Evolutionary conservation across 768 basidiomycete genomes (phyloP).

Genomic region (Termitomyces eurrhizus): DNA sequence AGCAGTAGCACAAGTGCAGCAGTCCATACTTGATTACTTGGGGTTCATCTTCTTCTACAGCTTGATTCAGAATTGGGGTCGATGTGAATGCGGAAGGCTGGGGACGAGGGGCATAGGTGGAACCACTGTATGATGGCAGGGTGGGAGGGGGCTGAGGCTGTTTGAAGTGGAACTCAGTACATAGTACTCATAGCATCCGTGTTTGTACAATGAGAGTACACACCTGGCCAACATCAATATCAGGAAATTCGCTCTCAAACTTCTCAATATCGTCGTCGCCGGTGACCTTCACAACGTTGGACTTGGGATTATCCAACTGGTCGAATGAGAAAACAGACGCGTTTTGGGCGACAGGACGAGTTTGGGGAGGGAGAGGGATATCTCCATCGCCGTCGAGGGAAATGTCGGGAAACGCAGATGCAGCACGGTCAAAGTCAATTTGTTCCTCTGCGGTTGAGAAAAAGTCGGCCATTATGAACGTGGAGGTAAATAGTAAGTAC

Average conservation of each 20-base stretch:
- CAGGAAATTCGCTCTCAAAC: constrained; percentile 85
- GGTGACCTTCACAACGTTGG: constrained; percentile 70
- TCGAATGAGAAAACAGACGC: constrained; percentile 60
- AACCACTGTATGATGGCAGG: constrained; percentile 36
- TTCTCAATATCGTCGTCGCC: constrained; percentile 83
- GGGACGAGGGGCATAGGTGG: constrained; percentile 74
- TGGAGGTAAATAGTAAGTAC: constrained; percentile 3
- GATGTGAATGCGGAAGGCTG: constrained; percentile 67
- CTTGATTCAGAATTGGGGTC: constrained; percentile 70
- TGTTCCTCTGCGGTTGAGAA: constrained; percentile 40
- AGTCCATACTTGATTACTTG: constrained; percentile 76
- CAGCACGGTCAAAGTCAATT: constrained; percentile 80
- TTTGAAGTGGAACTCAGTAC: background rate
- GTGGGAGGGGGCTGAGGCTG: constrained; percentile 29
- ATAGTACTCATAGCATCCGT: background rate
- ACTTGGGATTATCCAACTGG: constrained; percentile 48
- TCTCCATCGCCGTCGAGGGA: constrained; percentile 65
- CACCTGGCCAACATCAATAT: constrained; percentile 53
- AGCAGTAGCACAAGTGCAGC: background rate
- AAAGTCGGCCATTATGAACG: constrained; percentile 25
- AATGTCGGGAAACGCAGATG: constrained; percentile 83
- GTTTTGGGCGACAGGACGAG: constrained; percentile 28
- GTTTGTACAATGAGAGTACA: constrained; percentile 12
- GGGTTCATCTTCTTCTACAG: constrained; percentile 74
- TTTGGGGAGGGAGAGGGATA: constrained; percentile 33